Evolutionary conservation across 176 grass and related monocot genomes (phyloP), one percentile per base, ranked within the genome.

Genomic region (Phyllostachys edulis): DNA sequence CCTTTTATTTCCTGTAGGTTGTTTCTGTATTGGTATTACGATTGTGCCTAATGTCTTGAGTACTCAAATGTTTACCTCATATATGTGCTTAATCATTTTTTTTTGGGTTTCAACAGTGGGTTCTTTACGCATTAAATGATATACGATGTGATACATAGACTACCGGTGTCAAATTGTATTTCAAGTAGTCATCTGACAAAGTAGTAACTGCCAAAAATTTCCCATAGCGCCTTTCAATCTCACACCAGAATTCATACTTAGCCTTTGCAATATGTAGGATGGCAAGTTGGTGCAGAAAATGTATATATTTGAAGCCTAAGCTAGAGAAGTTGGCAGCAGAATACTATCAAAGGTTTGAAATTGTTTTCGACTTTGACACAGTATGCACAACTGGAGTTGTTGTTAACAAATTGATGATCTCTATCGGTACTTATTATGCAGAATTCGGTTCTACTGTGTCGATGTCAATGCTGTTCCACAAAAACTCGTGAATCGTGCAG

Each of bases 261-360:
- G 2, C 49, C 17, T 38, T 76, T 71, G 68, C 56, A 42, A 41
- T 63, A 59, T 90, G 75, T 61, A 99, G 96, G 96, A 92, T 85
- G 86, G 96, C 96, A 13, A 92, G 85, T 65, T 96, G 93, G 96
- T 99, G 96, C 71, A 99, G 96, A 84, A 99, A 99, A 87, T 99
- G 96, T 62, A 99, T 96, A 87, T 96, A 94, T 87, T 85, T 99
- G 90, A 99, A 96, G 88, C 96, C 96, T 59, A 99, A 99, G 87
- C 78, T 99, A 77, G 91, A 99, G 81, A 99, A 96, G 63, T 79
- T 99, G 81, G 93, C 93, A 69, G 91, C 91, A 9, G 91, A 94
- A 64, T 99, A 92, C 80, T 89, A 96, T 87, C 89, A 88, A 87
- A 90, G 96, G 96, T 99, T 74, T 69, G 86, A 79, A 11, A 44